These are phyloP conservation scores for Kodamaea kaohsiungensis DNA, from an alignment of 805 yeast species.

Conservation along the genomic window DNA sequence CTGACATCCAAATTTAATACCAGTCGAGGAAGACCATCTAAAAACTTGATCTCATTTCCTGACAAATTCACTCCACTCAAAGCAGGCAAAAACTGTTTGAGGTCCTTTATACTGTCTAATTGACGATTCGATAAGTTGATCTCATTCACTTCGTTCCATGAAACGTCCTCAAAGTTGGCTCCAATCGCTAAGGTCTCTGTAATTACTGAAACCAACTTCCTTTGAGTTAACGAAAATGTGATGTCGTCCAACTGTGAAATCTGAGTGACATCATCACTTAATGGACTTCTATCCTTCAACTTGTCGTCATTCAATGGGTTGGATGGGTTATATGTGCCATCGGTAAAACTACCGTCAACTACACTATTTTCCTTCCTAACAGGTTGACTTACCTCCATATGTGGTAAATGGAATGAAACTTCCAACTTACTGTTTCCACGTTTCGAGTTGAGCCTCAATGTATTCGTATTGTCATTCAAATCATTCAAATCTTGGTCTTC, in stretches of 20 bases:
- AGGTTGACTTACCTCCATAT: conserved; percentile 12
- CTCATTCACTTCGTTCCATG: conserved; percentile 44
- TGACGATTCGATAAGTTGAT: conserved; percentile 35
- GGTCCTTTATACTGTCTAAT: conserved; percentile 44
- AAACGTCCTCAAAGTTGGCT: conserved; percentile 30
- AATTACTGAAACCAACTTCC: conserved; percentile 44
- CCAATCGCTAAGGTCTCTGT: conserved; percentile 41
- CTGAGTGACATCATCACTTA: conserved; percentile 39
- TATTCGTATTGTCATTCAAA: conserved; percentile 1
- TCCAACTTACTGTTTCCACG: conserved; percentile 26
- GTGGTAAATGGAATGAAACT: conserved; percentile 44
- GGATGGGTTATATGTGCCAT: background rate
- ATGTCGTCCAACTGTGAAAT: conserved; percentile 43
- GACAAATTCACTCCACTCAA: conserved; percentile 41
- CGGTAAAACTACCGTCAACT: background rate
- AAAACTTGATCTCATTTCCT: conserved; percentile 40
- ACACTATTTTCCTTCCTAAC: background rate
- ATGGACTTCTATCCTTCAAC: conserved; percentile 13
- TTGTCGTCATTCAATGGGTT: conserved; percentile 10
- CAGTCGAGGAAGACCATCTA: conserved; percentile 47
- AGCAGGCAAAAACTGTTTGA: conserved; percentile 47
- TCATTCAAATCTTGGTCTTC: conserved; percentile 6
- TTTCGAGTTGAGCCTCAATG: conserved; percentile 3
- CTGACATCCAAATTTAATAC: conserved; percentile 41
- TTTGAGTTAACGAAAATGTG: conserved; percentile 50